Conservation (phyloP, 2,329 filamentous ascomycete species). For the Pseudogymnoascus sp. region DNA sequence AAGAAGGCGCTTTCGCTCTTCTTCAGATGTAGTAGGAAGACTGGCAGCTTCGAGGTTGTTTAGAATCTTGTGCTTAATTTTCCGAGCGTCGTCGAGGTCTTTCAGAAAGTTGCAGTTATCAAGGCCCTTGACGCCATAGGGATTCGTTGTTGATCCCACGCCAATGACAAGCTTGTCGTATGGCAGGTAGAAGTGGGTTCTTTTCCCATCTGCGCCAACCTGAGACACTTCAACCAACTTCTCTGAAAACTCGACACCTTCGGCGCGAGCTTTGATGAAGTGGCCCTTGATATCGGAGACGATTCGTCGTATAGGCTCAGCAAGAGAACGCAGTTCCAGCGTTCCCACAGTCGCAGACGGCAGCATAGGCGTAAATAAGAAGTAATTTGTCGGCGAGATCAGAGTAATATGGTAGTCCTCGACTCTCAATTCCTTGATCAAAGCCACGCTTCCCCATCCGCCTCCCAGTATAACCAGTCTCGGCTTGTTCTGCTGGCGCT, state of each 20-base stretch:
- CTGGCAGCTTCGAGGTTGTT: conserved; percentile 86
- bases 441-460: conserved; percentile 88
- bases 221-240: conserved; percentile 86
- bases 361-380: conserved; percentile 96
- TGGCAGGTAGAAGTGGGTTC: conserved; percentile 81
- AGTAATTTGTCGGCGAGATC: conserved; percentile 91
- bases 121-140: conserved; percentile 90
- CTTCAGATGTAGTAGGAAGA: conserved; percentile 83
- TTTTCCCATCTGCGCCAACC: conserved; percentile 61
- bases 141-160: conserved; percentile 87
- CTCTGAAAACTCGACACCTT: conserved; percentile 84
- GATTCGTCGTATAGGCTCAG: conserved; percentile 87
- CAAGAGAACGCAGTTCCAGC: conserved; percentile 79
- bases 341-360: conserved; percentile 96
- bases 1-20: conserved; percentile 77
- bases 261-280: conserved; percentile 80
- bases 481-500: conserved; percentile 75
- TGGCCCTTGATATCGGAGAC: conserved; percentile 73
- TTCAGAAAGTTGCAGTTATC: conserved; percentile 94
- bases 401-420: conserved; percentile 95
- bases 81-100: conserved; percentile 83
- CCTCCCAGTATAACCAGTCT: conserved; percentile 87
- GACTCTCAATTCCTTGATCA: conserved; percentile 83
- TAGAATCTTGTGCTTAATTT: conserved; percentile 82
- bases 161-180: conserved; percentile 95